Evolutionary conservation across 805 yeast genomes (phyloP).

Genomic region (Lipomyces mesembrius): DNA sequence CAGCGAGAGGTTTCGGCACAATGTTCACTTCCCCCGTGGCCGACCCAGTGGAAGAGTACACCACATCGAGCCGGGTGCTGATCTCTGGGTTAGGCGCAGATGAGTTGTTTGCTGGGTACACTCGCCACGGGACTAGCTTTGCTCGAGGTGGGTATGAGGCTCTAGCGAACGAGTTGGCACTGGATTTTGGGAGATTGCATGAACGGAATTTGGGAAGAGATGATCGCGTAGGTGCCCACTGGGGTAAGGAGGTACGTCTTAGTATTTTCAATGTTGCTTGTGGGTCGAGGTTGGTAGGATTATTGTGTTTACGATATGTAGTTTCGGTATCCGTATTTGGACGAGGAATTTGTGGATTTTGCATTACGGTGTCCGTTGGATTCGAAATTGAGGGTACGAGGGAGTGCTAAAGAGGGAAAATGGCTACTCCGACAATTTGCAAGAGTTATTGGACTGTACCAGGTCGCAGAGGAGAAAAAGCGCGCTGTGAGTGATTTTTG

Average conservation of each 20-base stretch:
- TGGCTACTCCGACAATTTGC: conserved; percentile 69
- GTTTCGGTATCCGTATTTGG: conserved; percentile 44
- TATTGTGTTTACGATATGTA: conserved; percentile 47
- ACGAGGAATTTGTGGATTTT: conserved; percentile 58
- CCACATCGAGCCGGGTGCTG: conserved; percentile 66
- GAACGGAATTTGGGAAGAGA: conserved; percentile 86
- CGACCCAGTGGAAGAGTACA: conserved; percentile 45
- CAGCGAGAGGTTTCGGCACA: conserved; percentile 63
- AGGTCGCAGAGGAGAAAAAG: conserved; percentile 75
- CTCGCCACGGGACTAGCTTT: conserved; percentile 62
- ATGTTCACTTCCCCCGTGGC: conserved; percentile 24
- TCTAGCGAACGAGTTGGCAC: conserved; percentile 62
- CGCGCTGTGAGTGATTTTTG: conserved; percentile 57
- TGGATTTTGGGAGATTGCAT: conserved; percentile 75
- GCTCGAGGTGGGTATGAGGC: conserved; percentile 49
- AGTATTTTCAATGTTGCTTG: not conserved
- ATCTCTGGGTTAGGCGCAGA: conserved; percentile 97
- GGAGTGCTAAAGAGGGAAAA: conserved; percentile 49
- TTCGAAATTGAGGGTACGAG: conserved; percentile 45
- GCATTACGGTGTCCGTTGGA: conserved; percentile 46
- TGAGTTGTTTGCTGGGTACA: conserved; percentile 94
- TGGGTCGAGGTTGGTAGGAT: conserved; percentile 52
- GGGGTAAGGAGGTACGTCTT: conserved; percentile 85
- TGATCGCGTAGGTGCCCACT: conserved; percentile 80
- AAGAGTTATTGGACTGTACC: conserved; percentile 48